phyloP scores from a whole-genome alignment of 352 stramenopile genomes.

The Pythium sukuiense region DNA sequence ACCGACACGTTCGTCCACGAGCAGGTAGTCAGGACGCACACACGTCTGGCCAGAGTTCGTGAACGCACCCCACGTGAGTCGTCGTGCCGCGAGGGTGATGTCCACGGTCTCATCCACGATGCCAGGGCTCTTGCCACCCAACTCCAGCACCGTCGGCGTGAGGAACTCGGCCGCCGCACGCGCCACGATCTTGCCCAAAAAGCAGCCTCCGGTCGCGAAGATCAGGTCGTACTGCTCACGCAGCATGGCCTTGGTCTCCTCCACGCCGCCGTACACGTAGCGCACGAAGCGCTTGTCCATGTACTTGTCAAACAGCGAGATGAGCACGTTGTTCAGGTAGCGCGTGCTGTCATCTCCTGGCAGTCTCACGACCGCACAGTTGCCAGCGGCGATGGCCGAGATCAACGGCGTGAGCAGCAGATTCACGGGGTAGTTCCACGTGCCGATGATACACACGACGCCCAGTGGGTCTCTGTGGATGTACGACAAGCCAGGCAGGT shows the following conservation, averaged over 20 bases:
- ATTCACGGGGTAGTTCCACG: conserved; percentile 92
- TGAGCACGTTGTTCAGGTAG: conserved; percentile 55
- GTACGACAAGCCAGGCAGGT: conserved; percentile 61
- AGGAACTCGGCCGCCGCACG: conserved; percentile 90
- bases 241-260: conserved; percentile 81
- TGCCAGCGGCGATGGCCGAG: conserved; percentile 74
- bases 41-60: conserved; percentile 94
- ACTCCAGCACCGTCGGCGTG: conserved; percentile 94
- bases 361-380: conserved; percentile 92
- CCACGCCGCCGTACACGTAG: conserved; percentile 82
- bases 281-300: conserved; percentile 75
- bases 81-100: conserved; percentile 58
- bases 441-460: conserved; percentile 88
- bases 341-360: conserved; percentile 85
- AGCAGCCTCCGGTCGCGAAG: conserved; percentile 72
- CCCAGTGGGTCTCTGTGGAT: conserved; percentile 74
- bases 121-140: conserved; percentile 93
- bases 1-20: conserved; percentile 85
- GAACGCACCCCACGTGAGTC: conserved; percentile 86
- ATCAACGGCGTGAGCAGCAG: conserved; percentile 55
- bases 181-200: conserved; percentile 90
- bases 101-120: conserved; percentile 76
- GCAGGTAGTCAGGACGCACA: conserved; percentile 92
- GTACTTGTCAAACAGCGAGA: conserved; percentile 69
- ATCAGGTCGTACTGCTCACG: conserved; percentile 83